Evolutionary conservation across 1,284 basidiomycete genomes (phyloP), one percentile per base, ranked within the genome.

Genomic region (Kwoniella shivajii): DNA sequence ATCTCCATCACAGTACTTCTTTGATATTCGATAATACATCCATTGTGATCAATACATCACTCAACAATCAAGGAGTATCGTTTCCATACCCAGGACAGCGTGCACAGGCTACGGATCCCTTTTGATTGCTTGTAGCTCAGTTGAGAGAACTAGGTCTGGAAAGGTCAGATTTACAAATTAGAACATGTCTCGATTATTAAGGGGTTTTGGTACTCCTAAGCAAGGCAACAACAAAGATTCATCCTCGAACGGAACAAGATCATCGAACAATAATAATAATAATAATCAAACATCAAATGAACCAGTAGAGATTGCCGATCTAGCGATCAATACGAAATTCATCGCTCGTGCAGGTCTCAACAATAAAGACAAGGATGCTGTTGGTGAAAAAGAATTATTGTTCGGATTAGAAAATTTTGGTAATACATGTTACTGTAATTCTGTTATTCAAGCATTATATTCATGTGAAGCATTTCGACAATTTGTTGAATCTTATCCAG

Each of bases 361-460:
- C 18, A 36, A 53, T 44, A 44, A 37, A 13, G 39, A 31, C 6
- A 53, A 45, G 18, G 41, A 45, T 13, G n/a, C 13, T 14, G 44
- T 33, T 5, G 18, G 10, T 16, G 45, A 47, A 26, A 47, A 29
- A 68, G 80, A 81, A 52, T 61, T 75, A 2, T 73, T 80, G 49
- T 94, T 92, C 82, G 92, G 92, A 20, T 81, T 95, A 50, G 92
- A 94, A 83, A 96, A 96, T 78, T 89, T 89, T 78, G 88, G 88
- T 42, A 90, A 90, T 75, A 90, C 88, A 30, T 90, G 89, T 80
- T 99, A 99, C 78, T 93, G 90, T 80, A 99, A 98, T 79, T 98
- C 95, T 16, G 91, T 99, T 27, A 84, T 99, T 10, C 95, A 99
- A 77, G 88, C 95, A 0, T 85, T 99, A 53, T 99, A 97, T 79